Percentiles rank a stretch among this genome's conserved stretches.
Evolutionary conservation across 2,329 filamentous ascomycete species (phyloP).

Genomic region (Aplosporella prunicola): DNA sequence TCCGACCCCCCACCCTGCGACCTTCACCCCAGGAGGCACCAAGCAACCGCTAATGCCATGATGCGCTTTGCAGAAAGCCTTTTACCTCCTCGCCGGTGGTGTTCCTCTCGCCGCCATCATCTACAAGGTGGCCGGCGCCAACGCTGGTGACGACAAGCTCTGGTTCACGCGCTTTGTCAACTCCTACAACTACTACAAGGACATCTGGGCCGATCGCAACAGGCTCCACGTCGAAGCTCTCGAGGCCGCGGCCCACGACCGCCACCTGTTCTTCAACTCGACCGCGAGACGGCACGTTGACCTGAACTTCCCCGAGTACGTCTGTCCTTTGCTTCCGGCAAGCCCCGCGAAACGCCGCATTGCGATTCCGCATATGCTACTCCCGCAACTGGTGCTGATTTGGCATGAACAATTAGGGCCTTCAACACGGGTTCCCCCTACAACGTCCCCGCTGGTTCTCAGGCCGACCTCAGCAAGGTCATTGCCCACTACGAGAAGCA

Average conservation of each 20-base stretch:
- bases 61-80: constrained; percentile 29
- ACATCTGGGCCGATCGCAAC: constrained; percentile 47
- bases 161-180: constrained; percentile 44
- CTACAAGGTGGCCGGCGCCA: constrained; percentile 34
- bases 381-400: background rate
- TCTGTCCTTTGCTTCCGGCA: constrained; percentile 15
- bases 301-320: constrained; percentile 57
- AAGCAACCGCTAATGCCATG: background rate
- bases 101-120: constrained; percentile 38
- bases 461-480: constrained; percentile 49
- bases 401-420: constrained; percentile 40
- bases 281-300: constrained; percentile 40
- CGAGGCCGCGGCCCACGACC: constrained; percentile 54
- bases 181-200: constrained; percentile 45
- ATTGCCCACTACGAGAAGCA: constrained; percentile 54
- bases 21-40: background rate
- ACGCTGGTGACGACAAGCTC: constrained; percentile 29
- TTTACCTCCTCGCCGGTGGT: constrained; percentile 37
- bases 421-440: constrained; percentile 55
- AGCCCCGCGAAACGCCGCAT: background rate
- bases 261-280: constrained; percentile 47
- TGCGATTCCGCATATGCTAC: no score
- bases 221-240: constrained; percentile 50
- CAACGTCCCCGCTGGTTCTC: constrained; percentile 54
- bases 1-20: constrained; percentile 15